Percentiles rank a stretch among this genome's conserved stretches.
These are phyloP conservation scores for Fusarium sp. DNA, from an alignment of 2,329 filamentous ascomycete genomes.

Conservation along the genomic window DNA sequence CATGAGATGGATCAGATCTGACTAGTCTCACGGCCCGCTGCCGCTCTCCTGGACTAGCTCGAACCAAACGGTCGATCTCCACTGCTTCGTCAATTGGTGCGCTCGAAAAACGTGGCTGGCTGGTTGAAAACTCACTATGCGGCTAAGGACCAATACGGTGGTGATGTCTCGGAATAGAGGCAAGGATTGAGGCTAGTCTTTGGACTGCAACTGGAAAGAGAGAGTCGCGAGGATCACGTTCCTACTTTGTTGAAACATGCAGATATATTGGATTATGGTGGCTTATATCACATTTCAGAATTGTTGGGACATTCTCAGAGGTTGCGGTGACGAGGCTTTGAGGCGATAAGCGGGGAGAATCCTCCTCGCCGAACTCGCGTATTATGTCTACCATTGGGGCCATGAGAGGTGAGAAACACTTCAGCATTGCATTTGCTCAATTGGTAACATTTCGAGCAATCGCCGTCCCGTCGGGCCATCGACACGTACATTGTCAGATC, in stretches of 20 bases:
- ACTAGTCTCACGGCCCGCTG: conserved; percentile 16
- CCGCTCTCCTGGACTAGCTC: conserved; percentile 5
- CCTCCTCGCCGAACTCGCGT: neutral
- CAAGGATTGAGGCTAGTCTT: neutral
- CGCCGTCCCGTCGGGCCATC: neutral
- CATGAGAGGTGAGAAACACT: neutral
- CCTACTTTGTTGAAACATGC: neutral
- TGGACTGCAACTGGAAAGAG: neutral
- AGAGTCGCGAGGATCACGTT: neutral
- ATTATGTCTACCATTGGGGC: neutral
- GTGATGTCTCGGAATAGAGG: neutral
- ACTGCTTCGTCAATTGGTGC: neutral
- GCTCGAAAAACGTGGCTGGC: neutral
- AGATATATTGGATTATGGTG: neutral
- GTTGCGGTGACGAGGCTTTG: neutral
- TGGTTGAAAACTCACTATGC: neutral
- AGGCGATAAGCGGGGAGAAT: neutral
- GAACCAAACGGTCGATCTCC: neutral
- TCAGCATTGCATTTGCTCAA: neutral
- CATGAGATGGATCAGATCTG: neutral
- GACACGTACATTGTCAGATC: neutral
- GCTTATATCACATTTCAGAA: neutral
- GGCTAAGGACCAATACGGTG: neutral
- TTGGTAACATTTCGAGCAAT: neutral
- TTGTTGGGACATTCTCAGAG: neutral